Base-by-base conservation (phyloP, 768 basidiomycete species). In the Lactarius quietus region DNA sequence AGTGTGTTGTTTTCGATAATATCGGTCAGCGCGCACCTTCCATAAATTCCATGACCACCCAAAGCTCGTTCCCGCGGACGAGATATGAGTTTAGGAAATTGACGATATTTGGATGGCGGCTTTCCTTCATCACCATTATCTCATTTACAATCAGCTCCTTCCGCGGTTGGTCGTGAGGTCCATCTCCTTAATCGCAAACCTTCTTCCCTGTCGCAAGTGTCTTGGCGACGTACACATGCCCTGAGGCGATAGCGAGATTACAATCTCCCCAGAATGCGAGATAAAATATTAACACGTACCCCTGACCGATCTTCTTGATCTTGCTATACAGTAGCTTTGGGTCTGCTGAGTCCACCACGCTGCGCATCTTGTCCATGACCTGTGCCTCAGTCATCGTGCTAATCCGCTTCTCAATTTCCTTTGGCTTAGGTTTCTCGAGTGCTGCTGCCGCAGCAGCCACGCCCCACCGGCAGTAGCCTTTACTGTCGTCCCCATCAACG, bases 21-120 rank as follows among this genome's bases (percentile, higher is more conserved):
- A 77, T 98, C 96, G 29, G 95, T 98, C 72, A 99, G 80, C 20
- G 96, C 95, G 45, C 97, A 59, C 95, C 95, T 76, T 98, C 95
- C 95, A 98, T 98, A 74, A 92, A 96, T 78, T 98, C 95, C 95
- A 96, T 98, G 64, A 96, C 94, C 52, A 97, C 94, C 95, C 95
- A 98, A 28, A 97, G 84, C 73, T 96, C 94, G 59, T 83, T 89
- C 74, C 81, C 88, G 77, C 90, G 90, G 60, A 97, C 86, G 52
- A 98, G 84, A 76, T 95, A 97, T 28, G 92, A 86, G 7, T 96
- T 92, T 48, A 96, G 77, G 78, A 93, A 98, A 77, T 96, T 96
- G 80, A 98, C 95, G 64, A 98, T 95, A 72, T 97, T 98, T 35
- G 94, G 93, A 74, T 97, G 95, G 68, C 95, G 93, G 31, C 92